phyloP scores from a whole-genome alignment of 352 stramenopile genomes.

The Pythium aristosporum region DNA sequence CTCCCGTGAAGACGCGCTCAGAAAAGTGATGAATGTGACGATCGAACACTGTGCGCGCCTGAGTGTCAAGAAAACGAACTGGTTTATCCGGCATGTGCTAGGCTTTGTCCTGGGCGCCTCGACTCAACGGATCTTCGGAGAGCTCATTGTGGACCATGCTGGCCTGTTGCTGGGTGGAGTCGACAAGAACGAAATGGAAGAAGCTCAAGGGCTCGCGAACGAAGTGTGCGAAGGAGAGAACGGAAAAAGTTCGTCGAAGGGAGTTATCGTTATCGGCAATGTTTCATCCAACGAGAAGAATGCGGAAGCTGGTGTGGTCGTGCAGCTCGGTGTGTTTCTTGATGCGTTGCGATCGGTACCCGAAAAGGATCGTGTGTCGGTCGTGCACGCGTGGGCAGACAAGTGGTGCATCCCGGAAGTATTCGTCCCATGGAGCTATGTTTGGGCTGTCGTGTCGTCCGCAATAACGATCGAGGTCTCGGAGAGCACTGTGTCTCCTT shows the following conservation, averaged over 20 bases:
- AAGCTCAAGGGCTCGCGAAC: slow-evolving; percentile 8
- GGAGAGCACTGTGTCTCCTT: not conserved
- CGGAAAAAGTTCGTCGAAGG: not conserved
- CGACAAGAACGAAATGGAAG: slow-evolving; percentile 27
- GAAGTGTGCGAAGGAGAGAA: not conserved
- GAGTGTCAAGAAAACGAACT: slow-evolving; percentile 67
- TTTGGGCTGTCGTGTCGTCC: slow-evolving; percentile 32
- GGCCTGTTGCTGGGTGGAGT: slow-evolving; percentile 50
- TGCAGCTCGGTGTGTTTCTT: slow-evolving; percentile 24
- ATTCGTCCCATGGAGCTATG: slow-evolving; percentile 44
- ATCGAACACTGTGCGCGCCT: slow-evolving; percentile 30
- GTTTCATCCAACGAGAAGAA: slow-evolving; percentile 29
- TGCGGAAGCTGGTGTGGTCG: slow-evolving; percentile 22
- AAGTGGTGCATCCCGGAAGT: slow-evolving; percentile 32
- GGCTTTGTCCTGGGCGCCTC: slow-evolving; percentile 36
- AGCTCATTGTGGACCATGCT: slow-evolving; percentile 44
- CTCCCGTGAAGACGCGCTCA: slow-evolving; percentile 9
- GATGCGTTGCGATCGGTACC: slow-evolving; percentile 13
- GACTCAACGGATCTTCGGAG: not conserved
- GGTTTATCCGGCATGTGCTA: slow-evolving; percentile 73
- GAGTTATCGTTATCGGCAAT: slow-evolving; percentile 19
- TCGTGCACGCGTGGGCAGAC: slow-evolving; percentile 51
- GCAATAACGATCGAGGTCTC: not conserved
- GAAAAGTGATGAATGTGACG: slow-evolving; percentile 10
- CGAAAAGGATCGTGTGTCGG: slow-evolving; percentile 16